Evolutionary conservation across 345 rosid genomes (phyloP).

Genomic region (Melaleuca alternifolia): DNA sequence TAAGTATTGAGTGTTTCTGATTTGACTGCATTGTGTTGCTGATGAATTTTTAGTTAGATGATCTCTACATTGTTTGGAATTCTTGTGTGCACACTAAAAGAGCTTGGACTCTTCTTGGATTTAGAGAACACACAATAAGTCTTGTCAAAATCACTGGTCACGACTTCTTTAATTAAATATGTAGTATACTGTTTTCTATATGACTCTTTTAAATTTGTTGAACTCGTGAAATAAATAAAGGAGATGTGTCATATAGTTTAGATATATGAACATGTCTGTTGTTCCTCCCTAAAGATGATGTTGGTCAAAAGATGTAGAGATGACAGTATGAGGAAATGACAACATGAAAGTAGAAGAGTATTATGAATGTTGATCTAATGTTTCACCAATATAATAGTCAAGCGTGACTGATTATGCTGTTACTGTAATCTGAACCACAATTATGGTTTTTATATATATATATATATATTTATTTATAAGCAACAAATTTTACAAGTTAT

Average conservation of each 20-base stretch:
- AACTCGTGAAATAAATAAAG: neutral
- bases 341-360: neutral
- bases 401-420: neutral
- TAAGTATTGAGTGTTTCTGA: neutral
- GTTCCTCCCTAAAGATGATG: neutral
- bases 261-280: neutral
- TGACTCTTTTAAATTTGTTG: neutral
- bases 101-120: neutral
- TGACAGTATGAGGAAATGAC: neutral
- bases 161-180: neutral
- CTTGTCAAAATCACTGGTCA: neutral
- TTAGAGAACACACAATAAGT: neutral
- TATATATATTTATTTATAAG: neutral
- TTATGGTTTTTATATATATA: neutral
- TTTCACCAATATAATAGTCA: neutral
- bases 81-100: neutral
- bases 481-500: neutral
- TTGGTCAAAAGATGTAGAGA: neutral
- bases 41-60: neutral
- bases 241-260: neutral
- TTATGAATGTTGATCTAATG: neutral
- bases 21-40: neutral
- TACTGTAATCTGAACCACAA: neutral
- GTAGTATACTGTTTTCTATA: neutral
- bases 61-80: neutral